Evolutionary conservation across 2,329 filamentous ascomycete genomes (phyloP).

Genomic region (Stagonosporopsis tanaceti): DNA sequence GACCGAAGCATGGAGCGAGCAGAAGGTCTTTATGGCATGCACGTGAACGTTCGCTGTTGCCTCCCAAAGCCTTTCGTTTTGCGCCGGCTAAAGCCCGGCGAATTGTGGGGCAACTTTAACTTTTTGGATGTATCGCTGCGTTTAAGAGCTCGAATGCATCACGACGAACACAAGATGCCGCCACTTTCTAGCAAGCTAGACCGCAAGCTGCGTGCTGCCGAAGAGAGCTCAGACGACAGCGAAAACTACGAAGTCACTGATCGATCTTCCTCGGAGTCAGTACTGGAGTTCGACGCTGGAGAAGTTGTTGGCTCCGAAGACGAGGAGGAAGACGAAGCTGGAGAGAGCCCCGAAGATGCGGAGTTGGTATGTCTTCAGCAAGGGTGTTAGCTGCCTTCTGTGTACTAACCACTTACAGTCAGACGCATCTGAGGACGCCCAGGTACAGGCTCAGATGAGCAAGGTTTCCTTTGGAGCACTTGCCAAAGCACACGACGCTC

Average conservation of each 20-base stretch:
- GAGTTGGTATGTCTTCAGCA: conserved; percentile 30
- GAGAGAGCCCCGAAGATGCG: conserved; percentile 30
- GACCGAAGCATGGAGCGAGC: conserved; percentile 17
- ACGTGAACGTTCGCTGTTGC: conserved; percentile 20
- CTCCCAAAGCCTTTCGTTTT: conserved; percentile 10
- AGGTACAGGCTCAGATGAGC: conserved; percentile 58
- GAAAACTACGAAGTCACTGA: conserved; percentile 52
- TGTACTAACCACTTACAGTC: conserved; percentile 26
- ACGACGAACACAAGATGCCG: conserved; percentile 31
- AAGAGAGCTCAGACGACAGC: conserved; percentile 49
- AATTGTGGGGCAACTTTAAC: conserved; percentile 14
- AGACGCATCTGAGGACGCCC: conserved; percentile 50
- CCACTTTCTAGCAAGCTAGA: conserved; percentile 47
- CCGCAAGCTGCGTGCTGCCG: conserved; percentile 46
- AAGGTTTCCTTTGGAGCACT: conserved; percentile 88
- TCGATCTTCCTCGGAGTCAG: conserved; percentile 49
- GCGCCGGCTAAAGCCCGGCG: conserved; percentile 15
- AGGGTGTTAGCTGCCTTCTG: not conserved
- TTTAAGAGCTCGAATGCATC: not conserved
- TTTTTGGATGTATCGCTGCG: conserved; percentile 12
- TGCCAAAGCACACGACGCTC: conserved; percentile 80
- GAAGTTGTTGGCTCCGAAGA: conserved; percentile 48
- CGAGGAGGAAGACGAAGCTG: conserved; percentile 29
- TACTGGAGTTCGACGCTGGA: conserved; percentile 49
- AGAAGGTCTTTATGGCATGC: conserved; percentile 6